Evolutionary conservation across 768 basidiomycete species (phyloP), one percentile per base, ranked within the genome.

Genomic region (Leccinellum luteum): DNA sequence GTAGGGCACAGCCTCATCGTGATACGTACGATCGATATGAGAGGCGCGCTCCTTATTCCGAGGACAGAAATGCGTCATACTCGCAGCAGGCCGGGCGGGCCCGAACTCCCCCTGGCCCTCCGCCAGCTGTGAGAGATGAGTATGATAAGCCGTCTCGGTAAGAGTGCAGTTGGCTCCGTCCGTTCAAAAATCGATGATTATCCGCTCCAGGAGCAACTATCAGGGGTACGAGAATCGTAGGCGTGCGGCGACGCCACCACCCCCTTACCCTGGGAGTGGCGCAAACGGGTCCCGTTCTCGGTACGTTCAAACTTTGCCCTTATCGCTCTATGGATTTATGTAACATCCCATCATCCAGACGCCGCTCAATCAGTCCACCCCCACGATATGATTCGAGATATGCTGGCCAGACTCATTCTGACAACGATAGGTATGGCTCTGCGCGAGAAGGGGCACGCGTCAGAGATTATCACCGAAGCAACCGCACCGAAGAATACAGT

Each of bases 351-450:
- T 52, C 23, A 25, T 58, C 28, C 58, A 88, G 87, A 56, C 86
- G 89, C 63, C 86, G 89, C 52, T 92, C 90, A 32, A 79, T 84
- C 64, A 91, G 89, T 64, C 83, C 82, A 58, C 79, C 81, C 59
- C 74, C 81, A 56, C 77, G 83, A 44, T 74, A 82, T 50, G 65
- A 71, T 23, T 71, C 75, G 51, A 87, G 86, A 71, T 85, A 87
- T 51, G 69, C 74, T 41, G 85, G 85, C 64, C 67, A 79, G 49
- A 69, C 45, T 55, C 51, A 58, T 55, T 57, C 71, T 52, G 62
- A 78, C 58, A 67, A 73, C 65, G 83, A 83, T 63, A 81, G 82
- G 65, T 84, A 86, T 70, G 75, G 75, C 55, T 63, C 70, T 47
- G 63, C 69, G 32, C 65, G 74, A 30, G 66, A 70, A 60, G 61